phyloP scores from a whole-genome alignment of 2,329 filamentous ascomycete species.

The Sporothrix brasiliensis region DNA sequence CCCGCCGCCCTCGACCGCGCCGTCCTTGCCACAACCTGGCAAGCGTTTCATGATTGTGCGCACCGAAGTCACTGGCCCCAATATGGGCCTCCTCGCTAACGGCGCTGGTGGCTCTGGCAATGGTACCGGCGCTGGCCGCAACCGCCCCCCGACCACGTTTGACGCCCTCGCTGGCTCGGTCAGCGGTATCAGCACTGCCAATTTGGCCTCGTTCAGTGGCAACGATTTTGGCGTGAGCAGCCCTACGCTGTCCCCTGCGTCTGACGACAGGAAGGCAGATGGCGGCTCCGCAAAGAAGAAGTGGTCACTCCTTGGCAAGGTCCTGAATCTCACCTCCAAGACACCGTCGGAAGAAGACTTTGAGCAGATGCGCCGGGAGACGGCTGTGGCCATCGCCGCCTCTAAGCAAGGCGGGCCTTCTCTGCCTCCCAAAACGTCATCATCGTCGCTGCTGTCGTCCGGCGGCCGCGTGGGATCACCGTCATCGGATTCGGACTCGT shows the following conservation, averaged over 20 bases:
- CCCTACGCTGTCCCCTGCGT: not conserved
- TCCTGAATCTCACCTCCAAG: slow-evolving; percentile 53
- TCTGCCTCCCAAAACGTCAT: slow-evolving; percentile 46
- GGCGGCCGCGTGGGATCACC: slow-evolving; percentile 41
- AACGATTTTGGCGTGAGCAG: slow-evolving; percentile 33
- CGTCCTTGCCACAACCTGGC: slow-evolving; percentile 82
- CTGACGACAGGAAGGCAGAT: slow-evolving; percentile 37
- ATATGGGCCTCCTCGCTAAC: slow-evolving; percentile 48
- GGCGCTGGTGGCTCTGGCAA: not conserved
- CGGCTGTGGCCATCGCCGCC: slow-evolving; percentile 48
- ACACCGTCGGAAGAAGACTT: slow-evolving; percentile 49
- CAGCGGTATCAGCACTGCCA: slow-evolving; percentile 11
- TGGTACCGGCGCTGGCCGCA: not conserved
- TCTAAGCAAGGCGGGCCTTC: slow-evolving; percentile 36
- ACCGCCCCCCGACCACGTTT: slow-evolving; percentile 25
- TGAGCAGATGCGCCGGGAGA: slow-evolving; percentile 55
- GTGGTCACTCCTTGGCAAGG: slow-evolving; percentile 66
- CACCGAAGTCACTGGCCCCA: slow-evolving; percentile 63
- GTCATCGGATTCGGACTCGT: slow-evolving; percentile 54
- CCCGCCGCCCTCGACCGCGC: slow-evolving; percentile 70
- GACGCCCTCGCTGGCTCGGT: slow-evolving; percentile 30
- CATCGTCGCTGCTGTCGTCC: not conserved
- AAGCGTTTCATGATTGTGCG: slow-evolving; percentile 87
- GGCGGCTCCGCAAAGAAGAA: slow-evolving; percentile 55
- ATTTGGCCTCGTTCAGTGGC: slow-evolving; percentile 30